These are phyloP conservation scores for Cyclocybe aegerita DNA, from an alignment of 768 basidiomycete genomes.

Conservation along the genomic window DNA sequence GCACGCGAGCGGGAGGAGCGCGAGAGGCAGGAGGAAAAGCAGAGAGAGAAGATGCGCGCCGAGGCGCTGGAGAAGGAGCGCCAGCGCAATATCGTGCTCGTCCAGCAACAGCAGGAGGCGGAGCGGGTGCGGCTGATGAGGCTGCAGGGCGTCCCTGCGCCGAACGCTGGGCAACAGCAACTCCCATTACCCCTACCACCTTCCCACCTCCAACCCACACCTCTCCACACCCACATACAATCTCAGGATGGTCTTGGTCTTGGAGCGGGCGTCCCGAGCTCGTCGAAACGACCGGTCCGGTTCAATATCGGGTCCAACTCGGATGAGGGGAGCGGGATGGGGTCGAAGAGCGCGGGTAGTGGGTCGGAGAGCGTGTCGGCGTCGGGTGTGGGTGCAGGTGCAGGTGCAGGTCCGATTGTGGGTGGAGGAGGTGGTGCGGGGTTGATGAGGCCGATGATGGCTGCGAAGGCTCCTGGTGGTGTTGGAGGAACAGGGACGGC, in stretches of 20 bases:
- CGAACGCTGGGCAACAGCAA: neutral
- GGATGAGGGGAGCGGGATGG: conserved; percentile 42
- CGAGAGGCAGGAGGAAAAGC: conserved; percentile 11
- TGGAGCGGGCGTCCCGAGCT: neutral
- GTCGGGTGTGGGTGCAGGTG: conserved; percentile 3
- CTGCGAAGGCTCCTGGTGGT: too few species aligned
- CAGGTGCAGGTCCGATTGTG: neutral
- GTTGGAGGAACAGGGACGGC: too few species aligned
- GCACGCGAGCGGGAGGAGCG: neutral
- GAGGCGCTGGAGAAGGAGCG: conserved; percentile 8
- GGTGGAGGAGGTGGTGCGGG: neutral
- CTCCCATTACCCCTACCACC: too few species aligned
- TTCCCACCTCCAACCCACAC: too few species aligned
- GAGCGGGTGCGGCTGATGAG: conserved; percentile 10
- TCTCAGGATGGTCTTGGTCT: too few species aligned
- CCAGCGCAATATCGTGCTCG: conserved; percentile 3
- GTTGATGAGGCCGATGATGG: conserved; percentile 2
- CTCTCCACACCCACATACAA: neutral
- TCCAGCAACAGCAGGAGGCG: conserved; percentile 5
- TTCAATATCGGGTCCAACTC: conserved; percentile 65
- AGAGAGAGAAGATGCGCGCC: conserved; percentile 8
- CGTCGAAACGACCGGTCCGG: conserved; percentile 20
- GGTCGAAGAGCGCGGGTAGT: conserved; percentile 36
- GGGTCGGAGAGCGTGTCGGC: too few species aligned
- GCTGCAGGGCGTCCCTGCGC: neutral